Conservation (phyloP, 345 rosid genomes). For the Aquilaria yunnanensis region DNA sequence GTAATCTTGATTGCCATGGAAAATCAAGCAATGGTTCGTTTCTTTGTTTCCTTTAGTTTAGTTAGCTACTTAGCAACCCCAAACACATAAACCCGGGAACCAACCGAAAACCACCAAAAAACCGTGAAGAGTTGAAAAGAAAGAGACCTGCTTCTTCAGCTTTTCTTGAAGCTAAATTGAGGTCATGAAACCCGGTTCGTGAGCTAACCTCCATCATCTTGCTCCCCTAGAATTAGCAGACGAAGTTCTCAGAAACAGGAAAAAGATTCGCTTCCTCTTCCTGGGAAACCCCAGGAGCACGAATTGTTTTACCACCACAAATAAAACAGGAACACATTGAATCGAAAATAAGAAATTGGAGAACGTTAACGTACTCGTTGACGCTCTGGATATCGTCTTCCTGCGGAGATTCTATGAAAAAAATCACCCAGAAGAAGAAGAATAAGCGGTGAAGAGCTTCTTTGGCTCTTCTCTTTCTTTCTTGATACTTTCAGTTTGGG, state of each 20-base stretch:
- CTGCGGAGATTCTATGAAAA: no score
- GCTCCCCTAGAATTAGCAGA: constrained; percentile 10
- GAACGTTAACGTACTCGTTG: no score
- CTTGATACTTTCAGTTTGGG: neutral
- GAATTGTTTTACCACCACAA: no score
- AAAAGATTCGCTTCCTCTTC: no score
- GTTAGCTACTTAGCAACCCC: neutral
- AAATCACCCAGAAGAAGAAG: no score
- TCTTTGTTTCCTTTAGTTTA: no score
- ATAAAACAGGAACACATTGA: no score
- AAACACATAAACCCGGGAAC: no score
- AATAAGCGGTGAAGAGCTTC: neutral
- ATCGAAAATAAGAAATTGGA: no score
- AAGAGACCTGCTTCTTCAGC: constrained; percentile 84
- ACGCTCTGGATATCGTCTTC: no score
- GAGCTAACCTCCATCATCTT: constrained; percentile 41
- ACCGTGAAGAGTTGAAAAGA: neutral
- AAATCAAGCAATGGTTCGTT: neutral
- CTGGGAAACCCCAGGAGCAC: no score
- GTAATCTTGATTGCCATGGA: neutral
- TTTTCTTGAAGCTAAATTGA: constrained; percentile 75
- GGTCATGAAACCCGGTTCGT: constrained; percentile 49
- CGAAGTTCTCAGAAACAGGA: neutral
- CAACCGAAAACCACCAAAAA: neutral
- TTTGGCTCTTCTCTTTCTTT: neutral